phyloP scores from a whole-genome alignment of 257 asterid genomes.

The Nicotiana tabacum region DNA sequence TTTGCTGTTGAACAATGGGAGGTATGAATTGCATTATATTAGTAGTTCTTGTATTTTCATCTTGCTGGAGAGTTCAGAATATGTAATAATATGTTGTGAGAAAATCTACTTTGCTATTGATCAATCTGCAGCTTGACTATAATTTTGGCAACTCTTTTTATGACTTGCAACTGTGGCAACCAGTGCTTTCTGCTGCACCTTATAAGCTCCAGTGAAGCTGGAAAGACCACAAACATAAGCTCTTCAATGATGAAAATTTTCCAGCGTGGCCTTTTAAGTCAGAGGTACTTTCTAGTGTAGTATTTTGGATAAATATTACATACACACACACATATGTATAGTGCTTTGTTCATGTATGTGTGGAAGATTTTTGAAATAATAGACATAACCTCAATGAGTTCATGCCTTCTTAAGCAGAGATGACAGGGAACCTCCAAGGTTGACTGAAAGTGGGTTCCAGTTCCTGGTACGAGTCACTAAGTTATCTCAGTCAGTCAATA shows the following conservation, averaged over 20 bases:
- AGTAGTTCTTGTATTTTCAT: conserved; percentile 10
- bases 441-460: conserved; percentile 98
- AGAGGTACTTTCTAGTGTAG: conserved; percentile 50
- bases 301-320: neutral
- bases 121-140: conserved; percentile 27
- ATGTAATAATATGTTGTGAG: conserved; percentile 15
- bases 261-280: conserved; percentile 92
- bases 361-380: conserved; percentile 9
- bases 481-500: conserved; percentile 10
- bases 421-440: conserved; percentile 69
- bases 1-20: conserved; percentile 93
- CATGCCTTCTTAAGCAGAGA: conserved; percentile 49
- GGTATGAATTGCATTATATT: conserved; percentile 41
- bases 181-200: conserved; percentile 96
- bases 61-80: conserved; percentile 4
- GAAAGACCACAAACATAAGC: conserved; percentile 73
- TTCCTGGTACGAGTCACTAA: conserved; percentile 66
- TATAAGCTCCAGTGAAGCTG: conserved; percentile 81
- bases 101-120: conserved; percentile 14
- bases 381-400: conserved; percentile 23
- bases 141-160: conserved; percentile 36
- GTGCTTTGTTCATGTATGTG: neutral
- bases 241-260: conserved; percentile 94
- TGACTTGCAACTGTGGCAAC: conserved; percentile 43
- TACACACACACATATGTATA: neutral